Percentiles rank a stretch among this genome's conserved stretches.
phyloP scores from a whole-genome alignment of 495 filamentous ascomycete genomes.

The Cladorrhinum samala region DNA sequence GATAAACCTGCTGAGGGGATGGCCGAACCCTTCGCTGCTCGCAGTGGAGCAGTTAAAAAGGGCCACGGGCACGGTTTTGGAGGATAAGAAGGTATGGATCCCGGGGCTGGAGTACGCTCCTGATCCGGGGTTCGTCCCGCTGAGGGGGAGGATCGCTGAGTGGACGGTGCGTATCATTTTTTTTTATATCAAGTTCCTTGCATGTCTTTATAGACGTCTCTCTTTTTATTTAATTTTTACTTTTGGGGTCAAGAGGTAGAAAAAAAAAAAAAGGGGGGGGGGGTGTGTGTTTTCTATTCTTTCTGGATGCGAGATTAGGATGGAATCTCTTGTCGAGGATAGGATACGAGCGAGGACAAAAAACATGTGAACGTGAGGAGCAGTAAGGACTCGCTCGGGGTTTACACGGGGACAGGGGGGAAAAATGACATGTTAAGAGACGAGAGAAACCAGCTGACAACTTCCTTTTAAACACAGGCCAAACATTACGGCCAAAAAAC shows the following conservation, averaged over 20 bases:
- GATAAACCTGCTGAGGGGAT: constrained; percentile 66
- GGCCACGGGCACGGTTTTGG: constrained; percentile 52
- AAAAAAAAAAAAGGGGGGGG: no score
- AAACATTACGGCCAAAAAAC: no score
- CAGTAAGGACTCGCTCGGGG: no score
- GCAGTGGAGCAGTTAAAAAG: constrained; percentile 51
- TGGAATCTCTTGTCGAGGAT: background rate
- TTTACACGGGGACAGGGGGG: no score
- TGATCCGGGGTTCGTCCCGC: constrained; percentile 63
- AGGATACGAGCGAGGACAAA: no score
- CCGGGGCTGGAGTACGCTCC: constrained; percentile 69
- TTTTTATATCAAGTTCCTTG: background rate
- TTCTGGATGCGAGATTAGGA: background rate
- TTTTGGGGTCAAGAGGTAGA: no score
- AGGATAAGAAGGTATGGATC: constrained; percentile 47
- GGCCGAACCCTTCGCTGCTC: constrained; percentile 66
- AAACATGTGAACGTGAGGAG: background rate
- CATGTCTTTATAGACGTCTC: background rate
- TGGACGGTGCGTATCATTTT: constrained; percentile 67
- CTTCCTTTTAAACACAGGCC: no score
- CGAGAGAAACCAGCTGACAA: no score
- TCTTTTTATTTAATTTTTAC: background rate
- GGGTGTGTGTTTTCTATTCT: background rate
- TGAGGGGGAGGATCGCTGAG: constrained; percentile 55
- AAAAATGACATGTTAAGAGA: no score